These are phyloP conservation scores for Aspergillus mulundensis DNA, from an alignment of 495 filamentous ascomycete species.

Conservation along the genomic window DNA sequence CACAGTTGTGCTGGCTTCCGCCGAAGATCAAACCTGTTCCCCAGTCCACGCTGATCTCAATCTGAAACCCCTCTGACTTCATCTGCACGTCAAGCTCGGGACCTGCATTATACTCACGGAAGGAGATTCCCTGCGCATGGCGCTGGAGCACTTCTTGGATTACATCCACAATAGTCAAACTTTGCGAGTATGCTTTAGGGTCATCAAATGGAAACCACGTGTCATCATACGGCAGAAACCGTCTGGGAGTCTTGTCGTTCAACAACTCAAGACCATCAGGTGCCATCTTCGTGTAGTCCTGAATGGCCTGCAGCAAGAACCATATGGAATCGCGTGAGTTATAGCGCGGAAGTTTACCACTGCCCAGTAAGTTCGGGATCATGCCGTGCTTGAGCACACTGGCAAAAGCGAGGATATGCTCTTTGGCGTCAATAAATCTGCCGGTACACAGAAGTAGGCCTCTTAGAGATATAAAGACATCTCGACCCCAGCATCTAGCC, in stretches of 20 bases:
- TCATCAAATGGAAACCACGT: constrained; percentile 83
- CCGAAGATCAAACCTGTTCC: constrained; percentile 88
- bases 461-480: constrained; percentile 92
- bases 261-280: constrained; percentile 74
- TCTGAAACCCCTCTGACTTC: constrained; percentile 86
- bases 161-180: constrained; percentile 77
- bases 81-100: constrained; percentile 85
- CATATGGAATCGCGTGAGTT: constrained; percentile 95
- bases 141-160: constrained; percentile 91
- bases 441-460: constrained; percentile 87
- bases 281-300: constrained; percentile 84
- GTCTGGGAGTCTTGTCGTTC: constrained; percentile 69
- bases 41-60: constrained; percentile 90
- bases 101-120: constrained; percentile 92
- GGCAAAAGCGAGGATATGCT: constrained; percentile 93
- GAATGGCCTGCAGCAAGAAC: constrained; percentile 94
- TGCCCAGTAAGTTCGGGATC: constrained; percentile 91
- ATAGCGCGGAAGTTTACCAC: constrained; percentile 86
- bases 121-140: constrained; percentile 84
- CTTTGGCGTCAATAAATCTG: constrained; percentile 78
- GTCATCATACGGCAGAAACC: constrained; percentile 96
- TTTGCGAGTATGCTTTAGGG: constrained; percentile 74
- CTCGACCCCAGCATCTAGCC: constrained; percentile 95
- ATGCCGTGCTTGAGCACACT: constrained; percentile 98
- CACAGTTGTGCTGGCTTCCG: constrained; percentile 90